Evolutionary conservation across 257 asterid species (phyloP), one percentile per base, ranked within the genome.

Genomic region (Lavandula angustifolia): DNA sequence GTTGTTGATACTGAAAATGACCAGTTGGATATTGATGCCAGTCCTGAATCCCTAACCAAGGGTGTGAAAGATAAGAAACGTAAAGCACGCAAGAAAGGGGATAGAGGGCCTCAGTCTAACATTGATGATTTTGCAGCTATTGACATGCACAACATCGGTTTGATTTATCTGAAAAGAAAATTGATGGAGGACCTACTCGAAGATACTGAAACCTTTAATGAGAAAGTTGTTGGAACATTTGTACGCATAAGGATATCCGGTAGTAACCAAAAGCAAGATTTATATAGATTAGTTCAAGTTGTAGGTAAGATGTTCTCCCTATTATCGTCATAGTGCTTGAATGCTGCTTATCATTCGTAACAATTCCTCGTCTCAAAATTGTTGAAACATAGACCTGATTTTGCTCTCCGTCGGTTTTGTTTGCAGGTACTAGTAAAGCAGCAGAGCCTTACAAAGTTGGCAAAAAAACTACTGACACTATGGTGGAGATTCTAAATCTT

Each of bases 91-190:
- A 90, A 78, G 76, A 94, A 88, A 73, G 77, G 85, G 68, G 80
- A 58, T 59, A 68, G 84, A 47, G 95, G 82, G 11, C 88, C 84
- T 76, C 96, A 83, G 67, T 87, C 95, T 65, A 91, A 91, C 81
- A 92, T 92, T 71, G 95, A 83, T 78, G 99, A 94, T 70, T 94
- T 81, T 80, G 99, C 99, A 50, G 95, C 99, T 56, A 86, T 94
- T 65, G 88, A 94, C 75, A 86, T 80, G 88, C 96, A 94, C 75
- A 94, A 90, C 71, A 87, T 94, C 68, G 84, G 79, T 78, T 79
- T 94, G 66, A 90, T 94, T 74, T 94, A 85, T 80, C 76, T 87
- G 67, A 79, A 95, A 3, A 77, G 99, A 66, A 94, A 94, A 84
- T 84, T 94, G 84, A 85, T 90, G 89, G 99, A 94, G 76, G 98